Evolutionary conservation across 345 rosid genomes (phyloP), one percentile per base, ranked within the genome.

Genomic region (Lepidium didymum): DNA sequence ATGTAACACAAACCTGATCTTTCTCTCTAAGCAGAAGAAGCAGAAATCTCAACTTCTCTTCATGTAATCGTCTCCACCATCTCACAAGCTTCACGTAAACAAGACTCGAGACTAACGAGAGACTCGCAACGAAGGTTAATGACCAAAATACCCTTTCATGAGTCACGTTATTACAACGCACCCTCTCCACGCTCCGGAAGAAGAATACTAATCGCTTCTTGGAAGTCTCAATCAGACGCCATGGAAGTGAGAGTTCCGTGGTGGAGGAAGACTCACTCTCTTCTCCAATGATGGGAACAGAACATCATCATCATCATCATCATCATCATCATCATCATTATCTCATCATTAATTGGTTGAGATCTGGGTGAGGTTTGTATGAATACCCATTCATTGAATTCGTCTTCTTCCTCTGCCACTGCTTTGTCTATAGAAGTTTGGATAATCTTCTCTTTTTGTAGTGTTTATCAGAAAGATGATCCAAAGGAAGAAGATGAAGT

Each of bases 331-430:
- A 3, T 64, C 66, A 5, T 58, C 63, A 43, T 21, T 29, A 1
- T 62, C 12, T 69, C 74, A 0, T 52, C 60, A 0, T 42, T 34
- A 41, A 1, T 11, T 54, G 15, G 5, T 53, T 40, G 1, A 15
- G 29, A 27, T 37, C 6, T 74, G 14, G 73, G 57, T 10, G 78
- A 67, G 21, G 56, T 36, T 74, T 44, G 64, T 62, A 75, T 57
- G 14, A 63, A 56, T 42, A 57, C 76, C 79, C 79, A 76, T 56
- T 70, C 79, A 51, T 67, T 70, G 25, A 35, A 35, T 21, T 70
- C 70, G 37, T 70, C 79, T 63, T 41, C 79, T 46, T 64, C 59
- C 69, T 69, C 75, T 62, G 62, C 62, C 51, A 56, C 69, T 69
- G 29, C 38, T 11, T 27, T 69, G 29, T 68, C 8, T 69, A 68